These are phyloP conservation scores for Alternaria triticina DNA, from an alignment of 2,329 filamentous ascomycete species.

Conservation along the genomic window DNA sequence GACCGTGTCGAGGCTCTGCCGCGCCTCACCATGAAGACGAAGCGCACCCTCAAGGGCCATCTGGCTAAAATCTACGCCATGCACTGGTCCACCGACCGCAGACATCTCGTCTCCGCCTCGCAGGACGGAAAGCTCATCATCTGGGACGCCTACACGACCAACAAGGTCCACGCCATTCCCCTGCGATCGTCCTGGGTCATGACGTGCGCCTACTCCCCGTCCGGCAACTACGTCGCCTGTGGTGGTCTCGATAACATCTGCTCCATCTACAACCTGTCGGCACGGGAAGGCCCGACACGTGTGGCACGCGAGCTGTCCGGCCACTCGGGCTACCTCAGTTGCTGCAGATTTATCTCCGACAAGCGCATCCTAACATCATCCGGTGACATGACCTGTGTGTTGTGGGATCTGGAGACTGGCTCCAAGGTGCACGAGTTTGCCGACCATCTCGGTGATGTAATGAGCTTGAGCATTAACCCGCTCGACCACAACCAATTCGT, in stretches of 20 bases:
- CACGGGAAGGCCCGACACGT: constrained; percentile 93
- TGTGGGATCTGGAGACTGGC: constrained; percentile 98
- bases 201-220: constrained; percentile 98
- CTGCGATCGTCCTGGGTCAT: constrained; percentile 99
- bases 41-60: constrained; percentile 96
- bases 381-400: constrained; percentile 99
- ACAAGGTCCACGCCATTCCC: constrained; percentile 98
- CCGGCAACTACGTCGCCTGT: constrained; percentile 97
- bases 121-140: constrained; percentile 99
- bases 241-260: constrained; percentile 99
- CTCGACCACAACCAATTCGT: constrained; percentile 99
- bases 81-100: constrained; percentile 99
- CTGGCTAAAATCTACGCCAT: constrained; percentile 99
- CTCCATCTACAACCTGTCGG: constrained; percentile 98
- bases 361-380: constrained; percentile 97
- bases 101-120: constrained; percentile 95
- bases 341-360: constrained; percentile 99
- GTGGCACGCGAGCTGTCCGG: constrained; percentile 95
- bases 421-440: constrained; percentile 98
- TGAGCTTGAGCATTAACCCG: constrained; percentile 99
- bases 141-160: constrained; percentile 99
- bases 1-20: constrained; percentile 92
- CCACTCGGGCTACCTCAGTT: constrained; percentile 95
- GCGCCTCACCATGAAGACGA: constrained; percentile 95
- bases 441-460: constrained; percentile 97